Evolutionary conservation across 2,329 filamentous ascomycete species (phyloP).

Genomic region (Ceratocystis smalleyi): DNA sequence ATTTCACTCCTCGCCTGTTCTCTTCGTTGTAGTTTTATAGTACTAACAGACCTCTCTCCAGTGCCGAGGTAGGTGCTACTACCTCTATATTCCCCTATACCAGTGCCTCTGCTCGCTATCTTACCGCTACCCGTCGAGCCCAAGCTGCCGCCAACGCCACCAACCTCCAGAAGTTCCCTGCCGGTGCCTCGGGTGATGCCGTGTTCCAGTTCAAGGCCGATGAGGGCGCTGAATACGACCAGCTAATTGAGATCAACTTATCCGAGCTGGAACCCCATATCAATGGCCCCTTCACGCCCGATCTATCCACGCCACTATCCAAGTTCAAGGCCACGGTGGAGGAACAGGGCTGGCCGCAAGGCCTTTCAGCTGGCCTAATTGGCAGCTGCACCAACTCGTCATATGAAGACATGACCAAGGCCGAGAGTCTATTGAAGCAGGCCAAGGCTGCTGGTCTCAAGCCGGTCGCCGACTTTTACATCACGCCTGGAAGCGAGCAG

Average conservation of each 20-base stretch:
- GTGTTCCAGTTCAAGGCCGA: slow-evolving; percentile 61
- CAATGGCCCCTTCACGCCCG: slow-evolving; percentile 93
- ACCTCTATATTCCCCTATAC: slow-evolving; percentile 93
- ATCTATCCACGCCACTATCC: slow-evolving; percentile 83
- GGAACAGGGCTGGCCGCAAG: slow-evolving; percentile 77
- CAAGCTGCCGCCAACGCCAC: slow-evolving; percentile 53
- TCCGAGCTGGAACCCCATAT: slow-evolving; percentile 85
- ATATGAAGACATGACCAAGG: slow-evolving; percentile 95
- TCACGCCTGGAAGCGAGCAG: slow-evolving; percentile 92
- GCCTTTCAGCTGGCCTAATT: slow-evolving; percentile 82
- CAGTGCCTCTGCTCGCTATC: slow-evolving; percentile 66
- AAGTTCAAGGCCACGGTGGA: slow-evolving; percentile 74
- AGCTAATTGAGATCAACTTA: slow-evolving; percentile 79
- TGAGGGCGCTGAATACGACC: slow-evolving; percentile 69
- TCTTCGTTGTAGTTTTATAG: not conserved
- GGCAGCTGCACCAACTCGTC: slow-evolving; percentile 98
- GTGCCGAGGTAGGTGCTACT: slow-evolving; percentile 76
- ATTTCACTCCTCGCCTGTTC: too few relatives aligned
- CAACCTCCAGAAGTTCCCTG: slow-evolving; percentile 40
- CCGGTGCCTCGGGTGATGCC: slow-evolving; percentile 31
- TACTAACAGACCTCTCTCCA: not conserved
- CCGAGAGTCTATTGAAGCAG: slow-evolving; percentile 84
- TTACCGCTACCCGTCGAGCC: slow-evolving; percentile 56
- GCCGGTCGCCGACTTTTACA: slow-evolving; percentile 82
- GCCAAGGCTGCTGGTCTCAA: slow-evolving; percentile 77